Evolutionary conservation across 148 eudicot species (phyloP).

Genomic region (Amaranthus cruentus): DNA sequence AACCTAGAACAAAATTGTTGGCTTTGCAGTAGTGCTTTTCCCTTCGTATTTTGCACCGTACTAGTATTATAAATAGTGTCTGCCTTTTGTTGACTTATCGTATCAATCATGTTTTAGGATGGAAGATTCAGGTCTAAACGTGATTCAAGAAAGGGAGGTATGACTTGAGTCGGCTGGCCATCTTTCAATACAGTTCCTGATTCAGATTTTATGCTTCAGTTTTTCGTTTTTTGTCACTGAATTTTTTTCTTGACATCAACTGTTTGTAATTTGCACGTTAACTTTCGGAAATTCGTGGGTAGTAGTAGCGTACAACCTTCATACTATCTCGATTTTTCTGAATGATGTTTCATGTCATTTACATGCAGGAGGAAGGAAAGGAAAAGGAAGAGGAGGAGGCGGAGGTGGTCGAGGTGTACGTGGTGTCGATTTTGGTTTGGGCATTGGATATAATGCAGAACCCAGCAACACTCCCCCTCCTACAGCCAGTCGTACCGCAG

Average conservation of each 20-base stretch:
- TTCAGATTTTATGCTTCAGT: not conserved
- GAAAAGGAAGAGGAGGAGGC: slow-evolving; percentile 77
- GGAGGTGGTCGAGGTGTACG: slow-evolving; percentile 74
- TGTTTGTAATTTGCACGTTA: not conserved
- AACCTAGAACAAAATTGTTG: not conserved
- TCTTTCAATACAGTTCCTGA: not conserved
- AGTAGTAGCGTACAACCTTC: not conserved
- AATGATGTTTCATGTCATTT: slow-evolving; percentile 11
- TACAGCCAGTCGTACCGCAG: slow-evolving; percentile 56
- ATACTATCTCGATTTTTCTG: not conserved
- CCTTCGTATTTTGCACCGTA: not conserved
- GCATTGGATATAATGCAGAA: slow-evolving; percentile 78
- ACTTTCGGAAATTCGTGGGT: not conserved
- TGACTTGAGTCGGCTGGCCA: slow-evolving; percentile 17
- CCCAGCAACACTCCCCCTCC: slow-evolving; percentile 43
- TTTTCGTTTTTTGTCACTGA: not conserved
- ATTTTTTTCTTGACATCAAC: not conserved
- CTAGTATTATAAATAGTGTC: not conserved
- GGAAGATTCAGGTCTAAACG: slow-evolving; percentile 97
- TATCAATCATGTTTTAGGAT: slow-evolving; percentile 63
- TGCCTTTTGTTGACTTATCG: slow-evolving; percentile 34
- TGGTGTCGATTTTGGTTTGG: slow-evolving; percentile 96
- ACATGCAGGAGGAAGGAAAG: slow-evolving; percentile 84
- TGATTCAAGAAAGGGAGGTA: slow-evolving; percentile 98
- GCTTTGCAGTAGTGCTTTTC: not conserved